phyloP scores from a whole-genome alignment of 306 rosid genomes.

The Acacia melanoxylon region DNA sequence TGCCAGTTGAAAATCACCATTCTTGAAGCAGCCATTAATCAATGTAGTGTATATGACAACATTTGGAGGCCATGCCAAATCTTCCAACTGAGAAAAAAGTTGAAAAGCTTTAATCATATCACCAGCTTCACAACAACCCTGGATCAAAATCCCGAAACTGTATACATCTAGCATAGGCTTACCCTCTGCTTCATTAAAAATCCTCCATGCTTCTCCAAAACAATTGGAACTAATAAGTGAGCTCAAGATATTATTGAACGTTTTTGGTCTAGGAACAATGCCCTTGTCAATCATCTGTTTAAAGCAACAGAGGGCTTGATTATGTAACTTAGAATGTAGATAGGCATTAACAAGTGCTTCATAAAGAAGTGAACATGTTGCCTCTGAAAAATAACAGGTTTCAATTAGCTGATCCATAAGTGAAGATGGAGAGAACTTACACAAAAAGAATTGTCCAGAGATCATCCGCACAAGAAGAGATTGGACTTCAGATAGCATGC shows the following conservation, averaged over 20 bases:
- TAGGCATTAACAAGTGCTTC: slow-evolving; percentile 63
- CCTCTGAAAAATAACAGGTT: slow-evolving; percentile 22
- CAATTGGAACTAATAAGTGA: slow-evolving; percentile 47
- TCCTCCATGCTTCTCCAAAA: slow-evolving; percentile 53
- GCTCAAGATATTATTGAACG: slow-evolving; percentile 56
- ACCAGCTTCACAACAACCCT: slow-evolving; percentile 66
- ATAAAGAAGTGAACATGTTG: slow-evolving; percentile 24
- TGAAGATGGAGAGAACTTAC: slow-evolving; percentile 45
- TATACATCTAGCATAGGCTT: slow-evolving; percentile 49
- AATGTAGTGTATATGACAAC: slow-evolving; percentile 67
- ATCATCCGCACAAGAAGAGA: slow-evolving; percentile 52
- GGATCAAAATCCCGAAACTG: slow-evolving; percentile 76
- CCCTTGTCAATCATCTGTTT: slow-evolving; percentile 50
- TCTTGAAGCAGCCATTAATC: slow-evolving; percentile 82
- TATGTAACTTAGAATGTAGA: slow-evolving; percentile 48
- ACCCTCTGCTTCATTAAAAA: slow-evolving; percentile 48
- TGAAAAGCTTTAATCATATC: slow-evolving; percentile 59
- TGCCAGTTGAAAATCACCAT: slow-evolving; percentile 57
- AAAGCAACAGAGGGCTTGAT: slow-evolving; percentile 53
- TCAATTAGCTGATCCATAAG: slow-evolving; percentile 49
- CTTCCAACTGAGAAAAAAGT: slow-evolving; percentile 52
- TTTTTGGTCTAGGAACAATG: slow-evolving; percentile 47
- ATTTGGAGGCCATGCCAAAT: slow-evolving; percentile 53
- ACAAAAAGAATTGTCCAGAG: slow-evolving; percentile 51
- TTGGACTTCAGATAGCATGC: slow-evolving; percentile 46